phyloP scores from a whole-genome alignment of 257 asterid genomes.

The Penstemon davidsonii region DNA sequence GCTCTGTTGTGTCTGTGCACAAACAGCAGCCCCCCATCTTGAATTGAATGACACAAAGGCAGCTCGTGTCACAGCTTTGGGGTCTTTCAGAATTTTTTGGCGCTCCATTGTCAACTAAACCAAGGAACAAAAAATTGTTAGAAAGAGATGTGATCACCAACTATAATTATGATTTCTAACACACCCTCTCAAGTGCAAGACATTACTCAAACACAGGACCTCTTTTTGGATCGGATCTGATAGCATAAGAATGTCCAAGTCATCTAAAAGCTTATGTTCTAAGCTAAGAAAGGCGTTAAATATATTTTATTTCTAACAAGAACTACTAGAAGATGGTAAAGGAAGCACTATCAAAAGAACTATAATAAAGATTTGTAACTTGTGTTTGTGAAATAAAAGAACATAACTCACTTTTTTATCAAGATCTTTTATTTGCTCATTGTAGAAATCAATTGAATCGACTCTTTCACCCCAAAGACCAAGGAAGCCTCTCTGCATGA shows the following conservation, averaged over 20 bases:
- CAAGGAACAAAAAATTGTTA: constrained; percentile 1
- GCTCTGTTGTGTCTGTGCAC: constrained; percentile 98
- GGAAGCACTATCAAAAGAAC: constrained; percentile 1
- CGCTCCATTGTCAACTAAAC: constrained; percentile 72
- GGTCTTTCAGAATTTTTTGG: constrained; percentile 61
- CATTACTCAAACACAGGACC: no score
- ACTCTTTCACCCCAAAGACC: constrained; percentile 87
- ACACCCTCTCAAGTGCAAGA: background rate
- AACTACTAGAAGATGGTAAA: background rate
- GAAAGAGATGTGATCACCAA: constrained; percentile 20
- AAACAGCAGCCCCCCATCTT: constrained; percentile 96
- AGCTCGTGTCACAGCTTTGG: constrained; percentile 65
- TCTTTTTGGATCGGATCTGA: no score
- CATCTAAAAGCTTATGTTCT: no score
- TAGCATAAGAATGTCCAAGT: no score
- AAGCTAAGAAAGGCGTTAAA: no score
- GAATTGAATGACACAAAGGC: constrained; percentile 91
- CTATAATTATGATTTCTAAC: background rate
- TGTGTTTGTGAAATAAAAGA: background rate
- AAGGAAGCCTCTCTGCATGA: constrained; percentile 78
- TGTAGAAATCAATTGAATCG: constrained; percentile 75
- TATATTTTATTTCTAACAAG: background rate
- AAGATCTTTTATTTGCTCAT: constrained; percentile 54
- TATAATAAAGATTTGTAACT: background rate
- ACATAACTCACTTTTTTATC: constrained; percentile 56